phyloP scores from a whole-genome alignment of 345 rosid species.

The Eucalyptus curtisii region DNA sequence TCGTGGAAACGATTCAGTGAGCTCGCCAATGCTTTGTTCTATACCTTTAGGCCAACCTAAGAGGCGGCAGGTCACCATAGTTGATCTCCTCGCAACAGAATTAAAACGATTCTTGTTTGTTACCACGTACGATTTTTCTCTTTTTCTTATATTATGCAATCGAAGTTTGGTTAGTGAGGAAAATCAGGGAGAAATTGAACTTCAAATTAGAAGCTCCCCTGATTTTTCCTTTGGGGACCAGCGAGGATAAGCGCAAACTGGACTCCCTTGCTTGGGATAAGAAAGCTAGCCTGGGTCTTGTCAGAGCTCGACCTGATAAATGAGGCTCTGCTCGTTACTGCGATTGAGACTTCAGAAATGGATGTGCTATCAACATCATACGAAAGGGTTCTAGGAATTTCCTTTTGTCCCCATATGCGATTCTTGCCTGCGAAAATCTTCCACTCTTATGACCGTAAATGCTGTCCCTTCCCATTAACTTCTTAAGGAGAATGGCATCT shows the following conservation, averaged over 20 bases:
- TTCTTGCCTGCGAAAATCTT: not conserved
- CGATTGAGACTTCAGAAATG: not conserved
- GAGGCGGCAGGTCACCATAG: not conserved
- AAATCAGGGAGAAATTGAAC: not conserved
- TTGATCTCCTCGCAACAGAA: not conserved
- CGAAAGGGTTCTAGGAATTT: not conserved
- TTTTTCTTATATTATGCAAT: not conserved
- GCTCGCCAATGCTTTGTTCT: not conserved
- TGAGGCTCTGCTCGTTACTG: not conserved
- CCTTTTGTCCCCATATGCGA: not conserved
- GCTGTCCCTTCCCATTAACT: not conserved
- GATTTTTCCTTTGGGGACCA: not conserved
- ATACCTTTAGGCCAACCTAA: not conserved
- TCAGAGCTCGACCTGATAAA: not conserved
- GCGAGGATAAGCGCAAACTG: not conserved
- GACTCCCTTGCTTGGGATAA: not conserved
- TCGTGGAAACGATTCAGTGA: not conserved
- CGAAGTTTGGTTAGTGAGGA: not conserved
- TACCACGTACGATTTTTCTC: not conserved
- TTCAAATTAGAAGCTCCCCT: not conserved
- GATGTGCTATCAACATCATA: not conserved
- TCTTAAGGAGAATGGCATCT: not conserved
- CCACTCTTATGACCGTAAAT: not conserved
- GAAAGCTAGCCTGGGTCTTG: not conserved
- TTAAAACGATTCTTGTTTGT: not conserved